Evolutionary conservation across 208 protist genomes (phyloP).

Genomic region (Wallacemonas sp.): DNA sequence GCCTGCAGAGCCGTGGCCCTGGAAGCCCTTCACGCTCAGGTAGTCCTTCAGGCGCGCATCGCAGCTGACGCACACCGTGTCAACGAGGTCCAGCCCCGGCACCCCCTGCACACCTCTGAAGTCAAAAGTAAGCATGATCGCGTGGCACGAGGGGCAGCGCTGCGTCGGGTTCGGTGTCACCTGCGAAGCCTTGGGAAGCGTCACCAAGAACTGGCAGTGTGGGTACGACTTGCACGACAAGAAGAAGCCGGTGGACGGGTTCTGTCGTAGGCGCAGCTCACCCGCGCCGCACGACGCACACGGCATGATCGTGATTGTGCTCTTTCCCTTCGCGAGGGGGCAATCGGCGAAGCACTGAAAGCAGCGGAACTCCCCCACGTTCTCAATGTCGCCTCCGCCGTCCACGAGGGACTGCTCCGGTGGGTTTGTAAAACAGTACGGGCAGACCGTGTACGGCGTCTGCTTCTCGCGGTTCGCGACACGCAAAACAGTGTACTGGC

Average conservation of each 20-base stretch:
- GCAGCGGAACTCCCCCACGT: conserved; percentile 69
- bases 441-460: conserved; percentile 74
- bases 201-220: conserved; percentile 46
- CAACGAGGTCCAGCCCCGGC: conserved; percentile 58
- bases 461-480: conserved; percentile 70
- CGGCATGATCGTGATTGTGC: conserved; percentile 50
- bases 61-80: conserved; percentile 78
- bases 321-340: conserved; percentile 64
- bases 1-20: not conserved
- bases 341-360: conserved; percentile 84
- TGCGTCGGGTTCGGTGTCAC: conserved; percentile 38
- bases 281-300: conserved; percentile 63
- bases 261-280: conserved; percentile 66
- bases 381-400: conserved; percentile 32
- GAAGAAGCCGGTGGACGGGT: conserved; percentile 26
- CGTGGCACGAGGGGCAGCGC: conserved; percentile 57
- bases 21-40: conserved; percentile 53
- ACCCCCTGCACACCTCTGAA: conserved; percentile 66
- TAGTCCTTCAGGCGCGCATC: conserved; percentile 79
- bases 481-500: conserved; percentile 59
- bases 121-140: conserved; percentile 74
- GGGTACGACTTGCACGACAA: conserved; percentile 78
- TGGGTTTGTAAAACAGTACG: conserved; percentile 73
- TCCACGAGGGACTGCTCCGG: conserved; percentile 17
- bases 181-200: conserved; percentile 52